Base-by-base conservation (phyloP, 805 yeast species). In the Candida parachauliodes region DNA sequence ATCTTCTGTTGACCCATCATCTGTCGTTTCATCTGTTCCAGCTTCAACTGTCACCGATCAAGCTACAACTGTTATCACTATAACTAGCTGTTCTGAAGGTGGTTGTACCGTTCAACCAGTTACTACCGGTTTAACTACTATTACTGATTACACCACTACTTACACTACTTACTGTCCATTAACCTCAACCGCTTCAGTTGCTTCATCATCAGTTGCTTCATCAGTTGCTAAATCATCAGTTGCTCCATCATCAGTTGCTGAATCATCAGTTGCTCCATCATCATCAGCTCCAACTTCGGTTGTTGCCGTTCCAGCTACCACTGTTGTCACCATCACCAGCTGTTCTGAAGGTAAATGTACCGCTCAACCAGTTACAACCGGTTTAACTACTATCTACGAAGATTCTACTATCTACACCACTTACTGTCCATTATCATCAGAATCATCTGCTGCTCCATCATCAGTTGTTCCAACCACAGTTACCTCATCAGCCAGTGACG, bases 141-240 rank as follows among this genome's bases (percentile, higher is more conserved):
- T 52, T 19, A 55, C 65, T 34, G 53, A 57, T 37, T 46, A 44
- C 36, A 44, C 48, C 28, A 54, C 58, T 29, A 41, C 49, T 31
- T 74, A 62, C 59, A 61, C 70, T 43, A 63, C 70, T 30, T 54
- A 52, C 52, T 62, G 68, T 41, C 70, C 70, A 37, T 43, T 46
- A 11, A 49, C 57, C 16, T 44, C 42, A 19, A 41, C 44, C 46
- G 55, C 38, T 42, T 60, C 38, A 59, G 63, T 20, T n/a, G 28
- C 5, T 4, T 16, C 22, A 23, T 16, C 47, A 51, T 55, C 44
- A 59, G 68, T 34, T 53, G 62, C 37, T 63, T 69, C 47, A 37
- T 61, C 55, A 48, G 41, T 60, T 12, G 50, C 55, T 19, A 26
- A 5, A 7, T 11, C 11, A 19, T 46, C 57, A 32, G 55, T 55